Evolutionary conservation across 2,329 filamentous ascomycete genomes (phyloP), one percentile per base, ranked within the genome.

Genomic region (Daldinia sp.): DNA sequence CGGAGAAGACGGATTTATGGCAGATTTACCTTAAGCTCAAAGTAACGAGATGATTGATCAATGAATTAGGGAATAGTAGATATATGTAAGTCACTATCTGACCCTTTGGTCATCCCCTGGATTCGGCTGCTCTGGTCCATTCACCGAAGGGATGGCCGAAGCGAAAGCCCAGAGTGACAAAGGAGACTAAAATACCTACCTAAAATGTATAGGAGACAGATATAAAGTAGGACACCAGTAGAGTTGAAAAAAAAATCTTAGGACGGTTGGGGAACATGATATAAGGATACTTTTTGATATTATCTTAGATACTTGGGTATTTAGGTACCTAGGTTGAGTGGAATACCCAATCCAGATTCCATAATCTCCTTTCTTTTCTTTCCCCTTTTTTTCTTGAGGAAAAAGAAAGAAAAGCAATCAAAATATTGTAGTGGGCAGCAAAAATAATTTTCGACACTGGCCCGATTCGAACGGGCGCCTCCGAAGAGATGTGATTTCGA

Each of bases 401-500:
- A 20, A 18, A 42, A 44, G 37, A 1, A 26, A 3, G 10, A 63
- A 69, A 33, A 53, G 48, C 2, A 35, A 35, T 35, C 7, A 35
- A 9, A 6, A 4, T 23, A 51, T 20, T 20, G 7, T 23, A 12
- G 67, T 35, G 10, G 6, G 44, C 20, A 50, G 9, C 13, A 46
- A 46, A 60, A 54, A 63, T 23, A 35, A 58, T 41, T 39, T 13
- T 18, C 62, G 64, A 63, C 60, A 63, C 60, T 63, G 54, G 60
- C 60, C 60, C 54, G 64, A 63, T 67, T 67, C 64, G 64, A 67
- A 67, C 54, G 39, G 60, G 64, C 64, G 60, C 60, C 60, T 67
- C 60, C 60, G 54, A 67, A 60, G 64, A 67, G 60, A 67, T 67
- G 60, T 67, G 46, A 67, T 63, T 63, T 60, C 65, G 65, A 67